A percentile compares a stretch with the other conserved stretches of the same genome.
Conservation (phyloP, 306 rosid genomes). For the Lathyrus sativus region DNA sequence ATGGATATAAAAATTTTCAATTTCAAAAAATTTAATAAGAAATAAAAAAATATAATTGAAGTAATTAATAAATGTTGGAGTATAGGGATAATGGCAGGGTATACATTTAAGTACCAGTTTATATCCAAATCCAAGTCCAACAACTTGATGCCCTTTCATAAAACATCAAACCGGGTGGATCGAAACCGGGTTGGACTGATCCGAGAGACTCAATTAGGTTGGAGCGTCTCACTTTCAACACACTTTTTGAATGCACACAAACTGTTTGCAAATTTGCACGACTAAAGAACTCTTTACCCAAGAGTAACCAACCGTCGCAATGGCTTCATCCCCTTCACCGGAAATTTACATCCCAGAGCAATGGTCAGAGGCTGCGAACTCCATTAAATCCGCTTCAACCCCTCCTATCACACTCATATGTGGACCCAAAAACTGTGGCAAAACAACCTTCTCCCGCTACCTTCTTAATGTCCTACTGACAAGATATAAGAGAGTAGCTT, state of each 20-base stretch:
- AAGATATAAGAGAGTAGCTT: conserved; percentile 57
- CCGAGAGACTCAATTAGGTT: no score
- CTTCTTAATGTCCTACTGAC: conserved; percentile 68
- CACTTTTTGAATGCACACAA: neutral
- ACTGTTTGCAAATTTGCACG: neutral
- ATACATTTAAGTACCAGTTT: no score
- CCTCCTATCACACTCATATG: conserved; percentile 71
- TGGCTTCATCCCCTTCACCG: conserved; percentile 54
- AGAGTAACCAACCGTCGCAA: neutral
- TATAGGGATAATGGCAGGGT: no score
- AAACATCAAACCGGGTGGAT: no score
- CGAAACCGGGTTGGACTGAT: no score
- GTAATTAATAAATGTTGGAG: no score
- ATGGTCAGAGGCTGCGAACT: conserved; percentile 71
- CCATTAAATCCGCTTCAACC: conserved; percentile 46
- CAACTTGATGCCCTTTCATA: no score
- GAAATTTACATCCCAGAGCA: conserved; percentile 62
- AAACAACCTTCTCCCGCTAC: conserved; percentile 86
- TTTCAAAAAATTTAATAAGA: no score
- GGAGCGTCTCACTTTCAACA: neutral
- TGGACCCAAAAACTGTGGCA: conserved; percentile 84
- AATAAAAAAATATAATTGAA: no score
- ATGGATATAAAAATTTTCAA: no score
- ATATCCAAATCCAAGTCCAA: no score
- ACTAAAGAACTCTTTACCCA: neutral